Evolutionary conservation across 352 stramenopile genomes (phyloP).

Genomic region (Thalassiosira ordinaria): DNA sequence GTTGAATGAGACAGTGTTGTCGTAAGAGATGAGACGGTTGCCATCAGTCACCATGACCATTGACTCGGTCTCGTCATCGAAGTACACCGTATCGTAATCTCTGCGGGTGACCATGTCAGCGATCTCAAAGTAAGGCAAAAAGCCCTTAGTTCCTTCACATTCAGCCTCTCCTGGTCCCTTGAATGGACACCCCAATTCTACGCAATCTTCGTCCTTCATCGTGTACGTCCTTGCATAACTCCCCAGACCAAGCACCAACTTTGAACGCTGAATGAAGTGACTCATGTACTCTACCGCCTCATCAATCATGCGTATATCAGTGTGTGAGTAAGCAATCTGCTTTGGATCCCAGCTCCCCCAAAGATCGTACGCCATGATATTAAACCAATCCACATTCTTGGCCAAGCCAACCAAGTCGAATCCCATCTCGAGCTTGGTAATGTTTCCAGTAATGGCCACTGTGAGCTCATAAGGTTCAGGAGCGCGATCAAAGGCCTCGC

Average conservation of each 20-base stretch:
- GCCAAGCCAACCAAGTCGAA: constrained; percentile 61
- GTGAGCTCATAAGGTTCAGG: constrained; percentile 53
- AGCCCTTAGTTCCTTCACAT: constrained; percentile 62
- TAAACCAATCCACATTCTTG: constrained; percentile 66
- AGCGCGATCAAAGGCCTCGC: constrained; percentile 54
- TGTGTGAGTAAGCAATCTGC: constrained; percentile 52
- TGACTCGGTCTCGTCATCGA: constrained; percentile 54
- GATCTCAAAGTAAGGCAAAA: constrained; percentile 69
- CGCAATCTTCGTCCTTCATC: constrained; percentile 53
- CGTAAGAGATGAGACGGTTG: constrained; percentile 65
- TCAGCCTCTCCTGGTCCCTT: constrained; percentile 44
- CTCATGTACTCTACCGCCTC: constrained; percentile 66
- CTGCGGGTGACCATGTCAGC: constrained; percentile 52
- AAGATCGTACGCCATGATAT: constrained; percentile 71
- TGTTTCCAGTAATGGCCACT: constrained; percentile 57
- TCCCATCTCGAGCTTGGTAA: constrained; percentile 61
- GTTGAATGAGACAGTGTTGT: constrained; percentile 66
- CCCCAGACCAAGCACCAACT: constrained; percentile 61
- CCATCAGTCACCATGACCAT: constrained; percentile 70
- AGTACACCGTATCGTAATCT: constrained; percentile 48
- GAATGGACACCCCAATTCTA: constrained; percentile 61
- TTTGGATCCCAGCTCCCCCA: constrained; percentile 62
- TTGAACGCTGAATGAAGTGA: constrained; percentile 61
- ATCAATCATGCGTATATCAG: constrained; percentile 70
- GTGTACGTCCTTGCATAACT: constrained; percentile 65